Percentiles rank a stretch among this genome's conserved stretches.
Evolutionary conservation across 2,329 filamentous ascomycete species (phyloP).

Genomic region (Aquanectria penicillioides): DNA sequence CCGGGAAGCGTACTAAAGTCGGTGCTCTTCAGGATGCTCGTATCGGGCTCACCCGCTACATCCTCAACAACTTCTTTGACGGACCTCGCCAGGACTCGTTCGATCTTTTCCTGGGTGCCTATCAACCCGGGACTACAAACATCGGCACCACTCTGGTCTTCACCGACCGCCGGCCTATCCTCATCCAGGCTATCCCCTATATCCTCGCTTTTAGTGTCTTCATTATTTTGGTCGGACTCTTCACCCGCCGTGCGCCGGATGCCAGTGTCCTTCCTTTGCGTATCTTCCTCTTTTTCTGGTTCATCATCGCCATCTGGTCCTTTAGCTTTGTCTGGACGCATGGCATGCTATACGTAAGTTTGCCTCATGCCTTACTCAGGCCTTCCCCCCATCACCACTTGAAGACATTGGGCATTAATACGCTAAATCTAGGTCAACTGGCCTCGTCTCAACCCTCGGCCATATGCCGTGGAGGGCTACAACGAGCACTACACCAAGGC

Average conservation of each 20-base stretch:
- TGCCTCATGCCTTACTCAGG: not conserved
- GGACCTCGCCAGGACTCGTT: slow-evolving; percentile 95
- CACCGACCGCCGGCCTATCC: slow-evolving; percentile 82
- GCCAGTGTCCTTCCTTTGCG: slow-evolving; percentile 83
- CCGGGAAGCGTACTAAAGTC: slow-evolving; percentile 84
- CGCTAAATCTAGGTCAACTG: slow-evolving; percentile 81
- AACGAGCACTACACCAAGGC: slow-evolving; percentile 87
- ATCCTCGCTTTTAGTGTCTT: slow-evolving; percentile 87
- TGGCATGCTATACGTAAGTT: slow-evolving; percentile 92
- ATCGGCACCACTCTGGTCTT: slow-evolving; percentile 81
- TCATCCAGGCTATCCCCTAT: slow-evolving; percentile 95
- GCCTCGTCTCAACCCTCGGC: slow-evolving; percentile 93
- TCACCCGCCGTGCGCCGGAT: slow-evolving; percentile 77
- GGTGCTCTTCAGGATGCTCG: slow-evolving; percentile 88
- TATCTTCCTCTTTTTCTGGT: slow-evolving; percentile 83
- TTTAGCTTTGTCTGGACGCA: slow-evolving; percentile 82
- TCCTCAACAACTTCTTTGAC: slow-evolving; percentile 93
- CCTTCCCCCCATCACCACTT: too few species aligned
- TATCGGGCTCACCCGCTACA: slow-evolving; percentile 89
- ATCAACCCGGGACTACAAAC: slow-evolving; percentile 77
- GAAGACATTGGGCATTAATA: not conserved
- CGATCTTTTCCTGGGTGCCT: slow-evolving; percentile 90
- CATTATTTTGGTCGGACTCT: slow-evolving; percentile 78
- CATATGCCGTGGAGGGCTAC: slow-evolving; percentile 88
- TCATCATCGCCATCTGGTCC: slow-evolving; percentile 75